phyloP scores from a whole-genome alignment of 1,284 basidiomycete species.

The Sutorius eximius region DNA sequence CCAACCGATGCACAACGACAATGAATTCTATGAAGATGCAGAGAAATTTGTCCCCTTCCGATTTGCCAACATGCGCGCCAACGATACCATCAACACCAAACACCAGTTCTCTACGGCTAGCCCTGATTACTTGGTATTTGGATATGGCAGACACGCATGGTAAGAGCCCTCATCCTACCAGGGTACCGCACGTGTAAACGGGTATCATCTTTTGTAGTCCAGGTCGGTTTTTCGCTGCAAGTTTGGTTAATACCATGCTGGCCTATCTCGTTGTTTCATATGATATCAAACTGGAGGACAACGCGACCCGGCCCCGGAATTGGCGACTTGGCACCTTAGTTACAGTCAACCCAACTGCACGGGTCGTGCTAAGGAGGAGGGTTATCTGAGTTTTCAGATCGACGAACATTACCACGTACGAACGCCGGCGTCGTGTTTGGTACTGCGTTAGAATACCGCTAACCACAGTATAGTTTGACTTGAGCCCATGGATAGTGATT shows the following conservation, averaged over 20 bases:
- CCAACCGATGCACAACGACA: conserved; percentile 28
- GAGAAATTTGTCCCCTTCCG: conserved; percentile 35
- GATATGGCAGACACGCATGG: conserved; percentile 23
- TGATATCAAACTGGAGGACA: conserved; percentile 29
- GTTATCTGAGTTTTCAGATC: background rate
- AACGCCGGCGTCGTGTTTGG: background rate
- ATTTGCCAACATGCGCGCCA: conserved; percentile 21
- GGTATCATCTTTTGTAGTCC: conserved; percentile 19
- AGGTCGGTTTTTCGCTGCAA: conserved; percentile 35
- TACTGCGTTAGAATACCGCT: no score
- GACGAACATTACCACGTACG: background rate
- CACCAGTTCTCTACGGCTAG: conserved; percentile 15
- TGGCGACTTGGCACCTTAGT: background rate
- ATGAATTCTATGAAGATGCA: conserved; percentile 26
- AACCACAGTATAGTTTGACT: background rate
- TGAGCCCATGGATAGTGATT: background rate
- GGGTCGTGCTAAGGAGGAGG: conserved; percentile 16
- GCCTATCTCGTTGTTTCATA: conserved; percentile 31
- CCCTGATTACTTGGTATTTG: conserved; percentile 18
- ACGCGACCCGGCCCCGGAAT: conserved; percentile 28
- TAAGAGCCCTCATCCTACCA: background rate
- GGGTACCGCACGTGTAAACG: no score
- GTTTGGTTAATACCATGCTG: conserved; percentile 29
- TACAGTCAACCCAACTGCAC: background rate
- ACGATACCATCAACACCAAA: conserved; percentile 7